Evolutionary conservation across 768 basidiomycete species (phyloP).

Genomic region (Mycena latifolia): DNA sequence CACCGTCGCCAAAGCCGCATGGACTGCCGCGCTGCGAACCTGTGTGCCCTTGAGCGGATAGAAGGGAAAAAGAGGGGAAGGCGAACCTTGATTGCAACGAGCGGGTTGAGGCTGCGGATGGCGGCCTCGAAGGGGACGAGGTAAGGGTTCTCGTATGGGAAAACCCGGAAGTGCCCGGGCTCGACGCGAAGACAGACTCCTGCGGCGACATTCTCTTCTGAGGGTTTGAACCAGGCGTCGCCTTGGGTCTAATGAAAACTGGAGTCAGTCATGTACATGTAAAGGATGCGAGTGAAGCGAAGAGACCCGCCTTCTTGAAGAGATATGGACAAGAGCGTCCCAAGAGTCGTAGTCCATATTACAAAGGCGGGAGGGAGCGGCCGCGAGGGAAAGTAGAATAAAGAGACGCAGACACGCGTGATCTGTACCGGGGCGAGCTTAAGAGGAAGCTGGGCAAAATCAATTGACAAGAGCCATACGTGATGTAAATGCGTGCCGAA

Average conservation of each 20-base stretch:
- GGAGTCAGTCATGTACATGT: neutral
- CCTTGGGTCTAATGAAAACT: slow-evolving; percentile 70
- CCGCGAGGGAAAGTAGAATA: neutral
- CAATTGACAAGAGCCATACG: neutral
- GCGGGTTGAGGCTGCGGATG: slow-evolving; percentile 80
- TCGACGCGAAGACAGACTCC: slow-evolving; percentile 83
- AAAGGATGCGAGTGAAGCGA: neutral
- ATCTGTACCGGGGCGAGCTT: neutral
- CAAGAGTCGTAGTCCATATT: slow-evolving; percentile 84
- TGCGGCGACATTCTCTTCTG: slow-evolving; percentile 83
- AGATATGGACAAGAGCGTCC: slow-evolving; percentile 86
- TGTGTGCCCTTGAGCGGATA: neutral
- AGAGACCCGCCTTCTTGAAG: slow-evolving; percentile 71
- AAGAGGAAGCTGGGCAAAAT: neutral
- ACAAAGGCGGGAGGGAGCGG: slow-evolving; percentile 43
- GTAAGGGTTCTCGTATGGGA: slow-evolving; percentile 88
- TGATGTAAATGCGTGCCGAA: neutral
- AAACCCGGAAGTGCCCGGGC: slow-evolving; percentile 79
- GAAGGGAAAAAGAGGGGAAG: neutral
- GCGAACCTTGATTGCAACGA: slow-evolving; percentile 79
- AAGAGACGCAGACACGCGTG: slow-evolving; percentile 3
- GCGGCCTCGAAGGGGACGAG: slow-evolving; percentile 88
- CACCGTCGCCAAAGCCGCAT: slow-evolving; percentile 81
- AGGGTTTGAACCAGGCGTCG: slow-evolving; percentile 89
- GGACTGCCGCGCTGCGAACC: slow-evolving; percentile 80